These are phyloP conservation scores for Neonectria coccinea DNA, from an alignment of 2,329 filamentous ascomycete species.

Conservation along the genomic window DNA sequence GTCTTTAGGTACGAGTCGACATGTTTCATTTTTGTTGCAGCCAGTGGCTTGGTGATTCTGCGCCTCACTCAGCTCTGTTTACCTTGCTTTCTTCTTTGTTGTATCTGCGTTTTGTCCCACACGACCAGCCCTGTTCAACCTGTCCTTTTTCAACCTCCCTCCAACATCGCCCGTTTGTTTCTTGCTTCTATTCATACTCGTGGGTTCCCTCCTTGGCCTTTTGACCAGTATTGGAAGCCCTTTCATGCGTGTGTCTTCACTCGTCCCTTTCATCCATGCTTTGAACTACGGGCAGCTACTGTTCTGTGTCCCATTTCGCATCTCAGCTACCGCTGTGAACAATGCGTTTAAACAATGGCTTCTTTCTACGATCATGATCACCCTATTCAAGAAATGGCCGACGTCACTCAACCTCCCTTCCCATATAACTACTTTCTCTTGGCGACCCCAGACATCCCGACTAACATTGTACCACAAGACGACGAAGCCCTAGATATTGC, in stretches of 20 bases:
- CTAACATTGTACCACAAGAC: conserved; percentile 33
- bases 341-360: not conserved
- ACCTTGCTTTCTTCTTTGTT: conserved; percentile 3
- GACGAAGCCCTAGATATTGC: conserved; percentile 12
- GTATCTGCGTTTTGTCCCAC: conserved; percentile 21
- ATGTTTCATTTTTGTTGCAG: conserved; percentile 16
- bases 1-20: conserved; percentile 24
- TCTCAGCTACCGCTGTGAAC: not conserved
- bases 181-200: not conserved
- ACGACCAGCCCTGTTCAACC: conserved; percentile 6
- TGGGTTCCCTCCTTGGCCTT: not conserved
- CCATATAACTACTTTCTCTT: not conserved
- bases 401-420: not conserved
- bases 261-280: not conserved
- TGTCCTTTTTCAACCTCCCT: conserved; percentile 17
- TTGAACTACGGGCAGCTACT: not conserved
- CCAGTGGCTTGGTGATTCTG: conserved; percentile 11
- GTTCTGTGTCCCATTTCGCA: too few relatives aligned
- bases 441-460: not conserved
- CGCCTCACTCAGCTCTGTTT: conserved; percentile 19
- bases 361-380: not conserved
- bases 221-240: not conserved
- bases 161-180: conserved; percentile 12
- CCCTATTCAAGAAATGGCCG: conserved; percentile 1
- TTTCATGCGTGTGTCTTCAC: not conserved